Evolutionary conservation across 768 basidiomycete genomes (phyloP), one percentile per base, ranked within the genome.

Genomic region (Baorangia bicolor): DNA sequence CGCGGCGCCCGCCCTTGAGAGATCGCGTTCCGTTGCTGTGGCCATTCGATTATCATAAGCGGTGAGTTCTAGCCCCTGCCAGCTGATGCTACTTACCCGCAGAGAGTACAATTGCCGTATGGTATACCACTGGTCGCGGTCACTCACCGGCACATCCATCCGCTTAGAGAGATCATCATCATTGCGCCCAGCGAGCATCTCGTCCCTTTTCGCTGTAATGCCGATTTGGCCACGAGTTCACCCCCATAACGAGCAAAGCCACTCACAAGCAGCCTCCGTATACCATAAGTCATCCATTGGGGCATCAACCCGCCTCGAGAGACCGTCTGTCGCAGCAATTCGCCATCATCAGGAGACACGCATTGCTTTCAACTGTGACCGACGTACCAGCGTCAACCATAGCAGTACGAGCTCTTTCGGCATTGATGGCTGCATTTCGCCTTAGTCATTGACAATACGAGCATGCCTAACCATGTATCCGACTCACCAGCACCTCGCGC

Each of bases 401-500:
- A 34, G n/a, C 16, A 4, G 7, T 1, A 16, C 18, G 50, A 25
- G 20, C 20, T 25, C 42, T 34, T 34, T 41, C 16, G 7, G 9
- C 4, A 30, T 23, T 1, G 27, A 61, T 51, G 23, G 53, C 61
- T 62, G 31, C 18, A 12, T 31, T 33, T 33, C 2, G n/a, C 12
- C 13, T 20, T 63, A 4, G 59, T 41, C 21, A 27, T 25, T 5
- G n/a, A 42, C 9, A 14, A 6, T 10, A 27, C 23, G 11, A 16
- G 14, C 43, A 23, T 20, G 37, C 37, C 4, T 11, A 8, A 14
- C 27, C 21, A 40, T 4, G 20, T 8, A 9, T 45, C 16, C 13
- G 20, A 51, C 59, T 58, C n/a, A 65, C 63, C 47, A 6, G 47
- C 59, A 30, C 59, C 43, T 30, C 40, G 63, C 3, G 7, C 64